These are phyloP conservation scores for Thermothielavioides terrestris DNA, from an alignment of 495 filamentous ascomycete genomes.

Conservation along the genomic window DNA sequence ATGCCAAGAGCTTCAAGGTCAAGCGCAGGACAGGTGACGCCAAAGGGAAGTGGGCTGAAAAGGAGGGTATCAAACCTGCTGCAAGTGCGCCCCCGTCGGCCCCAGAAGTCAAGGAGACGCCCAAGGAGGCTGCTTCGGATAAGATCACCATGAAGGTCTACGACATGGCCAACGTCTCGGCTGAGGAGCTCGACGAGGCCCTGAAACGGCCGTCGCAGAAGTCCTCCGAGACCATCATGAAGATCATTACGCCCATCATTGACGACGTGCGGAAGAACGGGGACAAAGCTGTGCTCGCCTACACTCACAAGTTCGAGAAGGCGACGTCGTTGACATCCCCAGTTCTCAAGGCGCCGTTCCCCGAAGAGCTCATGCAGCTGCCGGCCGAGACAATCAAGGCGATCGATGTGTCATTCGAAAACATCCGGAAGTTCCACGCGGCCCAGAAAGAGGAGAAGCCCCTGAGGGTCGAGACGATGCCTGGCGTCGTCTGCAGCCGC, in stretches of 20 bases:
- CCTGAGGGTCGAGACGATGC: slow-evolving; percentile 89
- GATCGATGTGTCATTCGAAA: slow-evolving; percentile 88
- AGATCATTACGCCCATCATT: slow-evolving; percentile 84
- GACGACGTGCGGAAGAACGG: slow-evolving; percentile 70
- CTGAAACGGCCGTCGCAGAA: slow-evolving; percentile 86
- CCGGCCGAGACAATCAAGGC: slow-evolving; percentile 72
- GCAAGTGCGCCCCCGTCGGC: slow-evolving; percentile 33
- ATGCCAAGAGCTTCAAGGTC: slow-evolving; percentile 89
- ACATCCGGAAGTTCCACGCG: slow-evolving; percentile 87
- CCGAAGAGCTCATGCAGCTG: slow-evolving; percentile 73
- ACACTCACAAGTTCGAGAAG: slow-evolving; percentile 96
- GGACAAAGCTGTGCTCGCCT: slow-evolving; percentile 78
- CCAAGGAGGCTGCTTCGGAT: slow-evolving; percentile 46
- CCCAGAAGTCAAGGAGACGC: slow-evolving; percentile 24
- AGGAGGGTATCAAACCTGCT: slow-evolving; percentile 57
- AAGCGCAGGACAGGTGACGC: slow-evolving; percentile 87
- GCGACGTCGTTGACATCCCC: slow-evolving; percentile 82
- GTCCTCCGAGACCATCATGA: slow-evolving; percentile 81
- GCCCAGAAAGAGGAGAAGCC: slow-evolving; percentile 76
- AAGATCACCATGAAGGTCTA: slow-evolving; percentile 78
- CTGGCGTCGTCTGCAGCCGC: slow-evolving; percentile 86
- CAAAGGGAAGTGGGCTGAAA: slow-evolving; percentile 80
- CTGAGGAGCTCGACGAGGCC: slow-evolving; percentile 54
- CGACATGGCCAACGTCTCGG: slow-evolving; percentile 52
- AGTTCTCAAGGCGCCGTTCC: slow-evolving; percentile 81